A percentile compares a stretch with the other conserved stretches of the same genome.
These are phyloP conservation scores for Podochytrium sp. DNA, from an alignment of 192 early-diverging fungal species.

Conservation along the genomic window DNA sequence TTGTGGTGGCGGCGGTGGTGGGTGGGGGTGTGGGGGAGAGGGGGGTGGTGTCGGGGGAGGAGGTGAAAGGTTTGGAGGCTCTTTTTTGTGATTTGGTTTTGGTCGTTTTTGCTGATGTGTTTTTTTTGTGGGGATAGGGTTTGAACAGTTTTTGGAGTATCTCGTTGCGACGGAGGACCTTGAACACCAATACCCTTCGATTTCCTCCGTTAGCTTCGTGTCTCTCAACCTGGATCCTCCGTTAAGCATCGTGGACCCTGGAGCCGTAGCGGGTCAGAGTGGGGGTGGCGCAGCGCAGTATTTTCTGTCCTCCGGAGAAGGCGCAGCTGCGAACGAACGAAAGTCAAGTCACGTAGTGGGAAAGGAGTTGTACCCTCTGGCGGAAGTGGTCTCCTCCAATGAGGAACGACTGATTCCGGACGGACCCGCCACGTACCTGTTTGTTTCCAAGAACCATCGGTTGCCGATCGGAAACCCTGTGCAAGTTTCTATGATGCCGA, in stretches of 20 bases:
- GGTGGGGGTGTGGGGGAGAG: neutral
- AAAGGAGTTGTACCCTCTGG: neutral
- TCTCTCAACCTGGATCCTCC: slow-evolving; percentile 5
- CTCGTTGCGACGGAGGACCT: neutral
- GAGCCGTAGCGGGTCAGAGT: slow-evolving; percentile 5
- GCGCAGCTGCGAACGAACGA: no score
- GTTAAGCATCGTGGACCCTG: slow-evolving; percentile 7
- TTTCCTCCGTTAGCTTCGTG: slow-evolving; percentile 21
- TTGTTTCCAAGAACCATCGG: slow-evolving; percentile 1
- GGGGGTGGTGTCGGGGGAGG: neutral
- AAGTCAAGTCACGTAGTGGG: no score
- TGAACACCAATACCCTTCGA: neutral
- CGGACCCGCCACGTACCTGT: slow-evolving; percentile 6
- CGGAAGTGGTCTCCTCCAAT: neutral
- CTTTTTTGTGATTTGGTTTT: neutral
- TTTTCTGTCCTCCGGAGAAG: neutral
- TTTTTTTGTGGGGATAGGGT: slow-evolving; percentile 1
- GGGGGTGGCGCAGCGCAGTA: slow-evolving; percentile 17
- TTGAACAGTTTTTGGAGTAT: slow-evolving; percentile 19
- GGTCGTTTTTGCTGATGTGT: neutral
- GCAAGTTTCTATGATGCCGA: neutral
- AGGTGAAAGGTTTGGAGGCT: slow-evolving; percentile 16
- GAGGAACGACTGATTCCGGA: slow-evolving; percentile 16
- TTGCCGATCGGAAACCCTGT: neutral
- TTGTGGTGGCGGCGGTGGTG: neutral